Evolutionary conservation across 768 basidiomycete genomes (phyloP).

Genomic region (Podaxis sp.): DNA sequence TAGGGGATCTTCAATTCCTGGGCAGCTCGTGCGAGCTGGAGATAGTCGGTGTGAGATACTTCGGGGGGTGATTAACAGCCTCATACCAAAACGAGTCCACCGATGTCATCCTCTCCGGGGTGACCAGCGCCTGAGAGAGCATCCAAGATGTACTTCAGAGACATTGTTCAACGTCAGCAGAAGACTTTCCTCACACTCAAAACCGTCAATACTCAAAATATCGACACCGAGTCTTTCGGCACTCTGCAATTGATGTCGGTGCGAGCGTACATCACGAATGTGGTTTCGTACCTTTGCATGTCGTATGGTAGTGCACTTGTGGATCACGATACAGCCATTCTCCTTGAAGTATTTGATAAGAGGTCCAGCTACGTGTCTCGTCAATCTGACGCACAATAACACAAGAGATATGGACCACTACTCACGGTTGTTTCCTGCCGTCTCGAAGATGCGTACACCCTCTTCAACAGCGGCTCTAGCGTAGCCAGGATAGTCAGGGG

Average conservation of each 20-base stretch:
- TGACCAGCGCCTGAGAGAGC: conserved; percentile 76
- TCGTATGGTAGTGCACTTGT: conserved; percentile 86
- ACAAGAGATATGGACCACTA: conserved; percentile 3
- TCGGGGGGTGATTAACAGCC: not conserved
- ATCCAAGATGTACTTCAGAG: not conserved
- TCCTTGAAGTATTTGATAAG: conserved; percentile 81
- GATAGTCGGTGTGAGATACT: not conserved
- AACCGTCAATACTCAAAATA: conserved; percentile 85
- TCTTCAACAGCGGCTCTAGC: conserved; percentile 83
- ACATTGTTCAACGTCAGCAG: not conserved
- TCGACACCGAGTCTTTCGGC: conserved; percentile 84
- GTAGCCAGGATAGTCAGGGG: conserved; percentile 87
- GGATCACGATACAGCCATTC: conserved; percentile 77
- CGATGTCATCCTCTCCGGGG: conserved; percentile 93
- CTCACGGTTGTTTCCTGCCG: conserved; percentile 89
- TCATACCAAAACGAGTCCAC: conserved; percentile 76
- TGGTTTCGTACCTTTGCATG: conserved; percentile 68
- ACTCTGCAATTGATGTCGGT: conserved; percentile 25
- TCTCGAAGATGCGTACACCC: conserved; percentile 88
- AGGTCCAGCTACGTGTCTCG: conserved; percentile 54
- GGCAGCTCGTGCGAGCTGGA: conserved; percentile 81
- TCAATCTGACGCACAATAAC: not conserved
- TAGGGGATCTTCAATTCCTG: conserved; percentile 83
- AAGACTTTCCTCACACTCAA: conserved; percentile 64
- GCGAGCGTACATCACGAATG: not conserved